These are phyloP conservation scores for Clonostachys chloroleuca DNA, from an alignment of 2,329 filamentous ascomycete genomes.

Conservation along the genomic window DNA sequence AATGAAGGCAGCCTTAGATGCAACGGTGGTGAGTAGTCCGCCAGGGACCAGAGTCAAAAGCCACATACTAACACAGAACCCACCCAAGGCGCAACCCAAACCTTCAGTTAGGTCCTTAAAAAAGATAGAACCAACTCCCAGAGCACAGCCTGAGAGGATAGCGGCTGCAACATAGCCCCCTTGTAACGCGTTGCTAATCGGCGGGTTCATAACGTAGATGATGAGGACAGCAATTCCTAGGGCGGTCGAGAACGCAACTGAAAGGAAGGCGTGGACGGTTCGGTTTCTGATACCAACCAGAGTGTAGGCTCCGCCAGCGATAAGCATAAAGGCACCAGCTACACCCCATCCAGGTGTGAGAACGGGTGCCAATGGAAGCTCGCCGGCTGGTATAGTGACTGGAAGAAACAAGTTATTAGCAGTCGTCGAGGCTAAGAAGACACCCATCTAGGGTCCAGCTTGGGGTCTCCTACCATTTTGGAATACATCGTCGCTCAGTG, in stretches of 20 bases:
- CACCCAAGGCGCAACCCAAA: conserved; percentile 81
- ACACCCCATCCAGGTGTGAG: conserved; percentile 81
- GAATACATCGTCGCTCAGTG: conserved; percentile 19
- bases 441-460: too few relatives aligned
- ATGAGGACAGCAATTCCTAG: conserved; percentile 79
- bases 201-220: conserved; percentile 80
- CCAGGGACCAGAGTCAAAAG: conserved; percentile 73
- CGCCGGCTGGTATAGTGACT: conserved; percentile 29
- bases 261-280: conserved; percentile 77
- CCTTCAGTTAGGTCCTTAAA: conserved; percentile 80
- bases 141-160: conserved; percentile 65
- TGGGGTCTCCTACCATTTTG: conserved; percentile 21
- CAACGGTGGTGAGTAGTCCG: conserved; percentile 61
- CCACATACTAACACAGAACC: conserved; percentile 89
- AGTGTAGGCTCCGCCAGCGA: conserved; percentile 65
- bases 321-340: conserved; percentile 70
- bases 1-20: conserved; percentile 71
- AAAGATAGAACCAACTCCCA: conserved; percentile 70
- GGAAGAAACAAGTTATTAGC: background rate
- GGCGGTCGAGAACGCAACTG: conserved; percentile 67
- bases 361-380: conserved; percentile 67
- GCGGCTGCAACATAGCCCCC: conserved; percentile 82
- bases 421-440: background rate
- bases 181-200: conserved; percentile 71
- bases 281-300: conserved; percentile 80